These are phyloP conservation scores for Coccomyxa sp. DNA, from an alignment of 139 green algal species.

Conservation along the genomic window DNA sequence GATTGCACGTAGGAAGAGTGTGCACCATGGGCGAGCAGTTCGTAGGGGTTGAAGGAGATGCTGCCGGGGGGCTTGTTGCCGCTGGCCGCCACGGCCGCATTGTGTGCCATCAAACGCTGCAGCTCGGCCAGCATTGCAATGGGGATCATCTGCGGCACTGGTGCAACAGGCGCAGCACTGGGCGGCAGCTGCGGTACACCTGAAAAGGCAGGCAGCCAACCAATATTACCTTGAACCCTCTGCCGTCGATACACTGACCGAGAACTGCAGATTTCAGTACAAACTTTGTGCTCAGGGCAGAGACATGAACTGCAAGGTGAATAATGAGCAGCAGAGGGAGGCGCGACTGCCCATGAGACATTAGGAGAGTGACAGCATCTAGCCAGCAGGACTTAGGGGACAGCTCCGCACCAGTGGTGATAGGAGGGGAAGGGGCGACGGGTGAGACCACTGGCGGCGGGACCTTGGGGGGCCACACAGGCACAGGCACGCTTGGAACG, in stretches of 20 bases:
- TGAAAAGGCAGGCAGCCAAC: neutral
- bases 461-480: too few relatives aligned
- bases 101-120: neutral
- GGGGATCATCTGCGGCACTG: neutral
- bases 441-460: too few relatives aligned
- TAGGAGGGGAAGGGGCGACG: too few relatives aligned
- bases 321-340: too few relatives aligned
- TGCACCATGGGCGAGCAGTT: neutral
- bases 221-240: neutral
- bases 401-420: too few relatives aligned
- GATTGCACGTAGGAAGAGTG: neutral
- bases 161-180: neutral
- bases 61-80: neutral
- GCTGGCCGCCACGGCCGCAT: neutral
- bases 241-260: neutral
- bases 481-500: too few relatives aligned
- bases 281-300: neutral
- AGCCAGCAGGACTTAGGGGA: too few relatives aligned
- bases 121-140: neutral
- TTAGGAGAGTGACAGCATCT: too few relatives aligned
- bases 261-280: neutral
- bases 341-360: too few relatives aligned
- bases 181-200: neutral
- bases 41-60: neutral
- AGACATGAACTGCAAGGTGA: too few relatives aligned